Evolutionary conservation across 352 stramenopile species (phyloP).

Genomic region (Globisporangium cylindrosporum): DNA sequence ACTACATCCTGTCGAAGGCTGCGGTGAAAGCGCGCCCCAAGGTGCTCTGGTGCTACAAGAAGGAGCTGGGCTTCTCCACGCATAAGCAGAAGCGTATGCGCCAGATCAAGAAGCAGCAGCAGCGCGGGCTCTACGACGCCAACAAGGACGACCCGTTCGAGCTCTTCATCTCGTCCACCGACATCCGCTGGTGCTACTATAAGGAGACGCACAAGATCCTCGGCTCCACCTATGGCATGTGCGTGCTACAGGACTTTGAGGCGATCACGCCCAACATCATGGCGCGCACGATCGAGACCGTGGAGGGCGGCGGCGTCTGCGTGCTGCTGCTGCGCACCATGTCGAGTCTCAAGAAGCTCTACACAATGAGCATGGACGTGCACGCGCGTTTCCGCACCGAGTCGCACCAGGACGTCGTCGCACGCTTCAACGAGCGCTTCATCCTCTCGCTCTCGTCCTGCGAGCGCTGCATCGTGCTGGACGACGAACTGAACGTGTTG

Average conservation of each 20-base stretch:
- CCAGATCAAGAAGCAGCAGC: slow-evolving; percentile 95
- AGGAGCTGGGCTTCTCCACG: slow-evolving; percentile 99
- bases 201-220: slow-evolving; percentile 99
- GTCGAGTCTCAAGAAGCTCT: slow-evolving; percentile 98
- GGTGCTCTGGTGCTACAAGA: slow-evolving; percentile 99
- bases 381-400: slow-evolving; percentile 90
- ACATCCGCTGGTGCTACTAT: slow-evolving; percentile 99
- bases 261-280: slow-evolving; percentile 99
- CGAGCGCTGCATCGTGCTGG: slow-evolving; percentile 95
- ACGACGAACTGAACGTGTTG: slow-evolving; percentile 99
- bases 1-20: slow-evolving; percentile 97
- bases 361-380: slow-evolving; percentile 98
- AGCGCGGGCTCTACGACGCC: slow-evolving; percentile 90
- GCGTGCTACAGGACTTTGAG: slow-evolving; percentile 99
- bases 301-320: slow-evolving; percentile 97
- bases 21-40: slow-evolving; percentile 93
- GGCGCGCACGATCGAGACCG: slow-evolving; percentile 98
- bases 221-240: slow-evolving; percentile 97
- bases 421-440: slow-evolving; percentile 99
- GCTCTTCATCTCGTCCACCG: slow-evolving; percentile 97
- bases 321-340: slow-evolving; percentile 98
- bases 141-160: slow-evolving; percentile 97
- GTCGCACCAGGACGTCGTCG: slow-evolving; percentile 93
- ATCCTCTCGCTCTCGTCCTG: slow-evolving; percentile 96
- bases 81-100: slow-evolving; percentile 94